Base-by-base conservation (phyloP, 1,284 basidiomycete species). In the Puccinia novopanici region DNA sequence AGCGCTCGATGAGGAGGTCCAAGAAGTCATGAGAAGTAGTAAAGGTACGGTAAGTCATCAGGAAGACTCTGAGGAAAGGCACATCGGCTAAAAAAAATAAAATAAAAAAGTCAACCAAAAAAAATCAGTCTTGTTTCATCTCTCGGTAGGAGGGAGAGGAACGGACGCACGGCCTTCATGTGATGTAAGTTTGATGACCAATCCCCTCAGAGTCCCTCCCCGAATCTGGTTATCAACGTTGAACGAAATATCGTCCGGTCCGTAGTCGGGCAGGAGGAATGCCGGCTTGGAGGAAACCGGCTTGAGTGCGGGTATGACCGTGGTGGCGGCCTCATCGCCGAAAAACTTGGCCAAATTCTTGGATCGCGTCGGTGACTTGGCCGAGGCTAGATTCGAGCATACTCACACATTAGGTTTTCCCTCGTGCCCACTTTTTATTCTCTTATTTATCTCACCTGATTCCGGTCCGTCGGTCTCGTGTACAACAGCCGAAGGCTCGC, bases 1-100 rank as follows among this genome's bases (percentile, higher is more conserved):
- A 99, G 8, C 97, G 91, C 80, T 90, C 89, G 13, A 93, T 89
- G 37, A 99, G 89, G n/a, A 93, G 88, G 75, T 94, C 91, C 81
- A 98, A 91, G 30, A 99, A 87, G 81, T 94, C 92, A 79, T 93
- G 89, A 24, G 94, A 88, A 0, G 91, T 92, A 19, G 93, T 94
- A 86, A 99, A 99, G 0, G 94, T 96, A 83, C 95, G 94, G 88
- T 95, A 98, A 0, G 97, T 99, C 89, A 98, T 92, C 82, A 99
- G 86, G 89, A 99, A 99, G 0, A 95, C 92, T 85, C 93, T 92
- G 85, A 91, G 93, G 87, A 93, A 99, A 8, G 90, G 90, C 0
- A 90, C 88, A 85, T 95, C 94, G 81, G 84, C 85, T 83, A 92
- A 76, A 78, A 54, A 79, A 45, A 42, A 22, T 5, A 65, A 40